Base-by-base conservation (phyloP, 2,329 filamentous ascomycete species). In the Elsinoe arachidis region DNA sequence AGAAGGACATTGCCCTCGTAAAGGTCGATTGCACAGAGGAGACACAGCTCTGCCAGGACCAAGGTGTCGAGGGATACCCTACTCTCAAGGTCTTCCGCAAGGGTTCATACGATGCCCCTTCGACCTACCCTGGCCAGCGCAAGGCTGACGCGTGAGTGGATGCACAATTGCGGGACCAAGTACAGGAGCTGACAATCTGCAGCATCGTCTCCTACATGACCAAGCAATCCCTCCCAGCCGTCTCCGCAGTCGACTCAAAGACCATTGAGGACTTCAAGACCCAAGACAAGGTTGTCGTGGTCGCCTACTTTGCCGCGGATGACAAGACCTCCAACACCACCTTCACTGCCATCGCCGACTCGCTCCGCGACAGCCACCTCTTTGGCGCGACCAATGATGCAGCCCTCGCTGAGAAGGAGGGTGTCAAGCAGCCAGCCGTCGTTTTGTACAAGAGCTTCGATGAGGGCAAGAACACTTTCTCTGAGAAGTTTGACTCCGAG, bases 11-110 rank as follows among this genome's bases (percentile, higher is more conserved):
- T 75, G 82, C 81, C 70, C 80, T 95, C 58, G 87, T 81, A 74
- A 93, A 95, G 84, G 76, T 95, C 66, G 92, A 96, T 80, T 97
- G 93, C 82, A 97, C 92, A 70, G 90, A 88, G 73, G 89, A 99
- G 80, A 78, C 85, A 62, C 90, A 95, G 34, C 86, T 99, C 65
- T 99, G 93, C 84, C 83, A 90, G 74, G 79, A 83, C 66, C 88
- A 88, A 68, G 91, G 89, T 62, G 91, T 99, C 43, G 90, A 97
- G 80, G 93, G 93, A 64, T 99, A 99, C 81, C 93, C 93, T 62
- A 99, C 93, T 64, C 84, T 99, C 71, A 99, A 97, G 85, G 84
- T 99, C 76, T 99, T 99, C 90, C 90, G 92, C 68, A 92, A 93
- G 66, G 49, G 49, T 14, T 34, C 37, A 53, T 75, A 77, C 43